Conservation (phyloP, 2,329 filamentous ascomycete genomes). For the Neoarthrinium moseri region DNA sequence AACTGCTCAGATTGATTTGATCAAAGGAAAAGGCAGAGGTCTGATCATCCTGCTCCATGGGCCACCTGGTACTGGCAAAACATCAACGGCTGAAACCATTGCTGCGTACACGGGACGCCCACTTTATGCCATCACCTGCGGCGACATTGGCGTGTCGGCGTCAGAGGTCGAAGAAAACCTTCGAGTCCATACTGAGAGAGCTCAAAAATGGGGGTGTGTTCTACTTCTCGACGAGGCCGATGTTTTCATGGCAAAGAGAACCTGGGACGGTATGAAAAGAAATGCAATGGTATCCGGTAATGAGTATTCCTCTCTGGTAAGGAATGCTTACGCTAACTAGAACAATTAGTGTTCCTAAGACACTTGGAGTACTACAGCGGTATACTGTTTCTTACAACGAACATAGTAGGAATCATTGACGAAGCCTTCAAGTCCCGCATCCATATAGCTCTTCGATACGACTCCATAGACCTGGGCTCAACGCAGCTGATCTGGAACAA, state of each 20-base stretch:
- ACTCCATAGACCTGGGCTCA: slow-evolving; percentile 5
- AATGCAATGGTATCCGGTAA: slow-evolving; percentile 20
- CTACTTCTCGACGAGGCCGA: slow-evolving; percentile 30
- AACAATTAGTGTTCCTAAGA: slow-evolving; percentile 14
- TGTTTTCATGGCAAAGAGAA: slow-evolving; percentile 32
- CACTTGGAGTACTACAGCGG: slow-evolving; percentile 18
- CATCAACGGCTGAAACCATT: slow-evolving; percentile 34
- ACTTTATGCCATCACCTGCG: slow-evolving; percentile 29
- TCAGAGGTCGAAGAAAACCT: slow-evolving; percentile 21
- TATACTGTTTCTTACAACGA: slow-evolving; percentile 20
- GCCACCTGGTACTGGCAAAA: slow-evolving; percentile 41
- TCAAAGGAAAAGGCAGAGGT: slow-evolving; percentile 28
- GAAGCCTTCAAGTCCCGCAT: slow-evolving; percentile 22
- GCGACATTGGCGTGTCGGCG: slow-evolving; percentile 26
- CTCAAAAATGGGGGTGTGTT: slow-evolving; percentile 35
- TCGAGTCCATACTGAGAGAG: slow-evolving; percentile 33
- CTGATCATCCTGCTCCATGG: slow-evolving; percentile 44
- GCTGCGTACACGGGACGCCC: slow-evolving; percentile 31
- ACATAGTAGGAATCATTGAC: slow-evolving; percentile 19
- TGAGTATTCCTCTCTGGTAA: background rate
- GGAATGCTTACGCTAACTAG: background rate
- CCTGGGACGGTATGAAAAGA: slow-evolving; percentile 10
- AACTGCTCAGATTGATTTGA: slow-evolving; percentile 12
- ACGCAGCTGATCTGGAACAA: slow-evolving; percentile 18
- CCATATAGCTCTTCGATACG: slow-evolving; percentile 18